A percentile compares a stretch with the other conserved stretches of the same genome.
Evolutionary conservation across 495 filamentous ascomycete species (phyloP).

Genomic region (Daldinia childiae): DNA sequence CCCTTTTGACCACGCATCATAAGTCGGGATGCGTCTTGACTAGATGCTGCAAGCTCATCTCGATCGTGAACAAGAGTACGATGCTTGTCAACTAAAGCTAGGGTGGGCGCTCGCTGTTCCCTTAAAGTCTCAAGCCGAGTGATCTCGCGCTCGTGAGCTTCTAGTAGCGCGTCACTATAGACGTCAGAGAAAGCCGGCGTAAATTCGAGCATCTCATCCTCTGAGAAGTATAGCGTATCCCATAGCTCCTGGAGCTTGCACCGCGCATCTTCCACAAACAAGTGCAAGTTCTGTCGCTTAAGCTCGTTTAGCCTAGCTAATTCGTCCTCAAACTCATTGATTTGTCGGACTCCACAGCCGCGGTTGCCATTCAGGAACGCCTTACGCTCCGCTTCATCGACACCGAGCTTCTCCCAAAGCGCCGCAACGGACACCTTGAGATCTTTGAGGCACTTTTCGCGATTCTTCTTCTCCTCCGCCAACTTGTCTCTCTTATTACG

Average conservation of each 20-base stretch:
- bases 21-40: conserved; percentile 91
- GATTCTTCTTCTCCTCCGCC: conserved; percentile 88
- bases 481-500: conserved; percentile 80
- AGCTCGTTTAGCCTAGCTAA: conserved; percentile 85
- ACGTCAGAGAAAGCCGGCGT: conserved; percentile 91
- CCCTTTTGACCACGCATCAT: conserved; percentile 89
- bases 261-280: conserved; percentile 94
- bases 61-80: conserved; percentile 85
- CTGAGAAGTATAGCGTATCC: conserved; percentile 92
- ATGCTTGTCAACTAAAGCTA: conserved; percentile 86
- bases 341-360: conserved; percentile 84
- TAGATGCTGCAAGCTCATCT: conserved; percentile 84
- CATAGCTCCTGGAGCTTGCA: conserved; percentile 91
- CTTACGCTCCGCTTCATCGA: conserved; percentile 84
- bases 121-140: conserved; percentile 79
- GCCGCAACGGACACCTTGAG: conserved; percentile 76
- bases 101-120: conserved; percentile 85
- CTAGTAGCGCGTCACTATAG: conserved; percentile 88
- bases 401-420: conserved; percentile 87
- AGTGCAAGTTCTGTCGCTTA: conserved; percentile 91
- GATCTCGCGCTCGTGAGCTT: conserved; percentile 90
- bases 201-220: conserved; percentile 98
- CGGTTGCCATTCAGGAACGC: conserved; percentile 74
- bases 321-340: conserved; percentile 95
- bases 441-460: conserved; percentile 84